Evolutionary conservation across 164 flowering plant genomes (phyloP).

Genomic region (Kingdonia uniflora): DNA sequence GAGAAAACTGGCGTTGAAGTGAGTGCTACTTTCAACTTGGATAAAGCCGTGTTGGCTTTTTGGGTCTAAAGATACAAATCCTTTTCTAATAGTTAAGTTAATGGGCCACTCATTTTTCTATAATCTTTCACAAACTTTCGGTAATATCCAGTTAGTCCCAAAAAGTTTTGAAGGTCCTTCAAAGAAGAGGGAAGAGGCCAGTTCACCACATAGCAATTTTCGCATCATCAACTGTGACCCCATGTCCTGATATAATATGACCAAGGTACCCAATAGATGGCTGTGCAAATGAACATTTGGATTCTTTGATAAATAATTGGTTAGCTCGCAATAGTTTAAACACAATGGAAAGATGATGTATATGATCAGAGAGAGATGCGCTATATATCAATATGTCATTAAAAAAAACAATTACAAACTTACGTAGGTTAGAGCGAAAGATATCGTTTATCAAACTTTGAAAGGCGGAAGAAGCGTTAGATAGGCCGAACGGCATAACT

Average conservation of each 20-base stretch:
- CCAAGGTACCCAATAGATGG: neutral
- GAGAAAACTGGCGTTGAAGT: too few relatives aligned
- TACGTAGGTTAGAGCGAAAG: neutral
- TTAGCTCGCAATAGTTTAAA: neutral
- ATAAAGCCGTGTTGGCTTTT: too few relatives aligned
- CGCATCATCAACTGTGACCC: neutral
- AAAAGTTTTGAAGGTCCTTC: neutral
- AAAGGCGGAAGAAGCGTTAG: slow-evolving; percentile 5
- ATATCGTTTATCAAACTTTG: slow-evolving; percentile 8
- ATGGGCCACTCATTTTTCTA: too few relatives aligned
- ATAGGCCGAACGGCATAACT: too few relatives aligned
- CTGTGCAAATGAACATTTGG: slow-evolving; percentile 1
- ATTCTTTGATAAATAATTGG: neutral
- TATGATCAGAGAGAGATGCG: neutral
- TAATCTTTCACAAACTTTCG: neutral
- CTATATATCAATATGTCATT: slow-evolving; percentile 7
- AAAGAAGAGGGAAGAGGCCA: too few relatives aligned
- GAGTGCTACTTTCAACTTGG: too few relatives aligned
- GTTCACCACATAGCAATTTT: too few relatives aligned
- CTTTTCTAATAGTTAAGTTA: too few relatives aligned
- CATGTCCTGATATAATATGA: slow-evolving; percentile 1
- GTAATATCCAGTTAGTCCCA: neutral
- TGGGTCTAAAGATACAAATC: too few relatives aligned
- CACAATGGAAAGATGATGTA: neutral
- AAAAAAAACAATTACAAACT: slow-evolving; percentile 4